Evolutionary conservation across 2,329 filamentous ascomycete genomes (phyloP), one percentile per base, ranked within the genome.

Genomic region (Microcyclosporella mali): DNA sequence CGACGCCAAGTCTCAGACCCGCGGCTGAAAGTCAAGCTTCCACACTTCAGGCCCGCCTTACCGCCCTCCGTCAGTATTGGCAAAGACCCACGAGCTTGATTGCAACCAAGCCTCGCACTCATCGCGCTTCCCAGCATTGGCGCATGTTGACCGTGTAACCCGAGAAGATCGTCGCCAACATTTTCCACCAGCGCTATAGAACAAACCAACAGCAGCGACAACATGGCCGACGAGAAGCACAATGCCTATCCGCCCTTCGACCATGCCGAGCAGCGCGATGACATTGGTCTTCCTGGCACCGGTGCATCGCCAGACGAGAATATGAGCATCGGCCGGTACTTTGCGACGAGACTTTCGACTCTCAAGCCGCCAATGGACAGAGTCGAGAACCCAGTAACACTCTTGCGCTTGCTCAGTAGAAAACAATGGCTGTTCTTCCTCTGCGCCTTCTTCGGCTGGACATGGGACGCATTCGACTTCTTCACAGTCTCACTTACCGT

Each of bases 401-500:
- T 76, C 0, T 61, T 80, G 16, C 57, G 63, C 14, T 58, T 76
- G 34, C 65, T 79, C 6, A 78, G 74, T 48, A 57, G 56, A 21
- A 71, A 77, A 36, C 74, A 79, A 65, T 79, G 75, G 75, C 65
- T 78, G n/a, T 77, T 78, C 61, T 79, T 78, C 58, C 56, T 67
- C 6, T 65, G 68, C 30, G 62, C 66, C 1, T 70, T 71, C 46
- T 53, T 69, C 12, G 74, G 68, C 2, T 79, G 76, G 73, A 66
- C 67, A 2, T 75, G 72, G 71, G 73, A 76, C 53, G 58, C 76
- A 0, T 78, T 80, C 43, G 77, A 81, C 55, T 81, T 80, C 64
- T 81, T 80, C 63, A 78, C 77, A 17, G 77, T 81, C 17, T 78
- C 73, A 4, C 61, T 81, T 38, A 77, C 75, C 0, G 71, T 80